These are phyloP conservation scores for Rhizopus microsporus DNA, from an alignment of 371 early-diverging fungal species.

Conservation along the genomic window DNA sequence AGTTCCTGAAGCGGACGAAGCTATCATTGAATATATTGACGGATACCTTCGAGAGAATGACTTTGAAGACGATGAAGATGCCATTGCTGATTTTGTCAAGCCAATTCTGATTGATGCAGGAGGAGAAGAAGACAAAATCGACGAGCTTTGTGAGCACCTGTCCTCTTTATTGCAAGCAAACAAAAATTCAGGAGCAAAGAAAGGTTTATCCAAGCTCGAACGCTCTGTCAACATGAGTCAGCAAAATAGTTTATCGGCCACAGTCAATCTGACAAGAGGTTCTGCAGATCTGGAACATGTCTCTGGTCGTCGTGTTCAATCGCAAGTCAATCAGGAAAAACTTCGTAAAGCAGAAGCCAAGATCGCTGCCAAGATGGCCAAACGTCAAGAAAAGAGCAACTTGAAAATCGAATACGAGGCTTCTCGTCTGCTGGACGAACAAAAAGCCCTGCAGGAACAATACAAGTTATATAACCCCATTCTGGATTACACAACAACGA, in stretches of 20 bases:
- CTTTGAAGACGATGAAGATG: slow-evolving; percentile 70
- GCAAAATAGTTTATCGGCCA: slow-evolving; percentile 59
- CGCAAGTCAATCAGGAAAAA: slow-evolving; percentile 90
- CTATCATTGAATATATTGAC: slow-evolving; percentile 78
- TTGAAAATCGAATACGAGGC: slow-evolving; percentile 67
- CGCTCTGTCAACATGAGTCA: slow-evolving; percentile 61
- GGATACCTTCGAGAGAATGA: slow-evolving; percentile 82
- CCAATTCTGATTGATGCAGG: slow-evolving; percentile 86
- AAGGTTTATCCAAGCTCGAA: slow-evolving; percentile 49
- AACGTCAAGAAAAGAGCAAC: slow-evolving; percentile 73
- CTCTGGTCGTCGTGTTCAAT: slow-evolving; percentile 68
- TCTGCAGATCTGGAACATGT: slow-evolving; percentile 69
- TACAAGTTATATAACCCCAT: slow-evolving; percentile 80
- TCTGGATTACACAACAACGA: slow-evolving; percentile 81
- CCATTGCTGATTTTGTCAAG: slow-evolving; percentile 80
- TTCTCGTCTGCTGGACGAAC: slow-evolving; percentile 76
- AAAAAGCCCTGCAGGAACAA: slow-evolving; percentile 67
- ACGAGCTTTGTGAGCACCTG: slow-evolving; percentile 64
- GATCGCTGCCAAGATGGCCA: slow-evolving; percentile 88
- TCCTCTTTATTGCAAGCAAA: slow-evolving; percentile 53
- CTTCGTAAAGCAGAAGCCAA: slow-evolving; percentile 92
- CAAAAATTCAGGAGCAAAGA: slow-evolving; percentile 30
- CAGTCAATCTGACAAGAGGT: slow-evolving; percentile 44
- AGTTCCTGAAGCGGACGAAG: slow-evolving; percentile 74
- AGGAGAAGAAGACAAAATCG: slow-evolving; percentile 62